phyloP scores from a whole-genome alignment of 2,329 filamentous ascomycete genomes.

The Diaporthe ampelina region DNA sequence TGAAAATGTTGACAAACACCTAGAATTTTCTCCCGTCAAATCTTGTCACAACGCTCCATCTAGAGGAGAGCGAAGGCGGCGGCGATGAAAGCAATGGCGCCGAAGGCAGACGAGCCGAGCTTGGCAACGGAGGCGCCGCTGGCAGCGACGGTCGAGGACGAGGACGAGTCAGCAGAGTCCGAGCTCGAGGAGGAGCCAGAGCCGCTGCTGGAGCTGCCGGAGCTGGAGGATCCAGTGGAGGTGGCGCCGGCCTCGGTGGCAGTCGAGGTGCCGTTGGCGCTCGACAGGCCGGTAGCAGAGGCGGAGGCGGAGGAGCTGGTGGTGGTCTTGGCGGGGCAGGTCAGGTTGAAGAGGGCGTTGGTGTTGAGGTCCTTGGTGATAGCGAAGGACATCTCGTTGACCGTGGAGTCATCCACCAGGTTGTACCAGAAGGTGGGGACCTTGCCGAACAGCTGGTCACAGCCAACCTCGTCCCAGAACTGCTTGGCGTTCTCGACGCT shows the following conservation, averaged over 20 bases:
- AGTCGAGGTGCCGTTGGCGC: conserved; percentile 74
- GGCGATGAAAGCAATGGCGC: conserved; percentile 36
- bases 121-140: conserved; percentile 38
- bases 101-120: conserved; percentile 40
- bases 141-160: conserved; percentile 30
- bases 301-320: conserved; percentile 41
- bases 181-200: conserved; percentile 45
- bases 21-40: not conserved
- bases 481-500: conserved; percentile 77
- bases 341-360: conserved; percentile 74
- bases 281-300: conserved; percentile 73
- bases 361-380: conserved; percentile 69
- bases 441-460: conserved; percentile 72
- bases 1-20: not conserved
- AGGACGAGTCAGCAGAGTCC: conserved; percentile 3
- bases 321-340: conserved; percentile 59
- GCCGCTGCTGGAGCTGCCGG: conserved; percentile 42
- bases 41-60: not conserved
- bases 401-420: conserved; percentile 74
- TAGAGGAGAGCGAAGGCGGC: conserved; percentile 40
- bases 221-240: conserved; percentile 74
- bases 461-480: conserved; percentile 87
- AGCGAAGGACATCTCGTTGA: conserved; percentile 79
- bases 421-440: conserved; percentile 83
- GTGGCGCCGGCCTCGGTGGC: conserved; percentile 79